Conservation (phyloP, 2,329 filamentous ascomycete species). For the Cercospora sp. region DNA sequence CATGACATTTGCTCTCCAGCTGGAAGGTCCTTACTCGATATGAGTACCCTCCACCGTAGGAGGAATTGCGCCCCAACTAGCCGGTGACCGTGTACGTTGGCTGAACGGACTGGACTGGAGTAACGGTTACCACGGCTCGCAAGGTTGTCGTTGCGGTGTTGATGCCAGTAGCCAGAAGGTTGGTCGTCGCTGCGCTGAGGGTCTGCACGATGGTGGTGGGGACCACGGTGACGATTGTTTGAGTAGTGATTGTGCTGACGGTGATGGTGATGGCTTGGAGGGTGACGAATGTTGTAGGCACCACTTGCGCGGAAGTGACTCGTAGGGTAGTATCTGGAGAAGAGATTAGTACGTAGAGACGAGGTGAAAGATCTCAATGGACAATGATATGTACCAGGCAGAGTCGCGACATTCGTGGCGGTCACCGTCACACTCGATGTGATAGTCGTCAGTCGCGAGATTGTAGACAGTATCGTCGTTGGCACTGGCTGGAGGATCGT, state of each 20-base stretch:
- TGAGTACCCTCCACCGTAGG: too few relatives aligned
- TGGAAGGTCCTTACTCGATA: too few relatives aligned
- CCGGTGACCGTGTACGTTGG: neutral
- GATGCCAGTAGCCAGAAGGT: neutral
- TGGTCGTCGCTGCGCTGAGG: neutral
- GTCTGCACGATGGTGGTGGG: constrained; percentile 4
- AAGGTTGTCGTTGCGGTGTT: neutral
- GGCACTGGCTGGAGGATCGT: neutral
- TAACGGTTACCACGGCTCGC: neutral
- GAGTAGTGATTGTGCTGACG: neutral
- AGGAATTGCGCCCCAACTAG: too few relatives aligned
- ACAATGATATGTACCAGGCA: neutral
- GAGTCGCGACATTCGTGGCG: neutral
- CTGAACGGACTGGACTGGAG: neutral
- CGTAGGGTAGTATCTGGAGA: neutral
- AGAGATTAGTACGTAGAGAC: neutral
- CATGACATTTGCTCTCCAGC: too few relatives aligned
- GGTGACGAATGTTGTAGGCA: neutral
- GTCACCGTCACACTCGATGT: neutral
- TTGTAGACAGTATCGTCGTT: neutral
- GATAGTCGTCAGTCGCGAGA: neutral
- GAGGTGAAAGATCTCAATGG: neutral
- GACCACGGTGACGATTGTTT: neutral
- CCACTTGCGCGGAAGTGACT: constrained; percentile 5
- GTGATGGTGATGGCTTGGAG: constrained; percentile 1